phyloP scores from a whole-genome alignment of 2,329 filamentous ascomycete genomes.

The Calonectria hawksworthii region DNA sequence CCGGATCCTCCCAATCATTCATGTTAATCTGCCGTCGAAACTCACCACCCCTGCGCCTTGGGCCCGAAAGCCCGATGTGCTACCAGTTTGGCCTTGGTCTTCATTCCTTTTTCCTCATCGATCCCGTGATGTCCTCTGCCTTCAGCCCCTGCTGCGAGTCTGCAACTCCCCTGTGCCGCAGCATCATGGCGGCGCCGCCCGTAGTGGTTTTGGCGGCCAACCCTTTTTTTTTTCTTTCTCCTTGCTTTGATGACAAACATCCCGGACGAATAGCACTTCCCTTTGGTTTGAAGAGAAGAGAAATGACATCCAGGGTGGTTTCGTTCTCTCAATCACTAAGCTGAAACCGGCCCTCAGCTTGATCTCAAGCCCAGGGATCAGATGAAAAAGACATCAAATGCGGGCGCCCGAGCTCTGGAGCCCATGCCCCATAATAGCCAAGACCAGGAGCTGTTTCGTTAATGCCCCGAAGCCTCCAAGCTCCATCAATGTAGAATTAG shows the following conservation, averaged over 20 bases:
- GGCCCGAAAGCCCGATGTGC: conserved; percentile 22
- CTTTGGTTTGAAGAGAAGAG: neutral
- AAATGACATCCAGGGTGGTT: neutral
- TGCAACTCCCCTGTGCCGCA: conserved; percentile 1
- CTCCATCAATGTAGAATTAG: conserved; percentile 19
- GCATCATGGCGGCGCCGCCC: conserved; percentile 7
- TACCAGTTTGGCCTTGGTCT: conserved; percentile 26
- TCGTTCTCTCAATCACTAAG: neutral
- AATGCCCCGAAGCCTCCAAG: conserved; percentile 20
- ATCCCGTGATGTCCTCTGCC: conserved; percentile 30
- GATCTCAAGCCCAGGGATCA: conserved; percentile 15
- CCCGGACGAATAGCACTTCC: neutral
- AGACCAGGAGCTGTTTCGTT: conserved; percentile 22
- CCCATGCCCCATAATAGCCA: neutral
- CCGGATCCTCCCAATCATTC: conserved; percentile 30
- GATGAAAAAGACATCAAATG: conserved; percentile 15
- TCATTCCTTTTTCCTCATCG: conserved; percentile 30
- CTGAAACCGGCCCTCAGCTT: conserved; percentile 27
- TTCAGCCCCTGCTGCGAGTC: conserved; percentile 11
- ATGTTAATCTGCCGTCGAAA: conserved; percentile 34
- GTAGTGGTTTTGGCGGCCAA: neutral
- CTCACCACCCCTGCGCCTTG: conserved; percentile 37
- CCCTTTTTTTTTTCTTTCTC: neutral
- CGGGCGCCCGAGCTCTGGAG: conserved; percentile 4
- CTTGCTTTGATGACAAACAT: neutral